Conservation (phyloP, 768 basidiomycete species). For the Crepidotus variabilis region DNA sequence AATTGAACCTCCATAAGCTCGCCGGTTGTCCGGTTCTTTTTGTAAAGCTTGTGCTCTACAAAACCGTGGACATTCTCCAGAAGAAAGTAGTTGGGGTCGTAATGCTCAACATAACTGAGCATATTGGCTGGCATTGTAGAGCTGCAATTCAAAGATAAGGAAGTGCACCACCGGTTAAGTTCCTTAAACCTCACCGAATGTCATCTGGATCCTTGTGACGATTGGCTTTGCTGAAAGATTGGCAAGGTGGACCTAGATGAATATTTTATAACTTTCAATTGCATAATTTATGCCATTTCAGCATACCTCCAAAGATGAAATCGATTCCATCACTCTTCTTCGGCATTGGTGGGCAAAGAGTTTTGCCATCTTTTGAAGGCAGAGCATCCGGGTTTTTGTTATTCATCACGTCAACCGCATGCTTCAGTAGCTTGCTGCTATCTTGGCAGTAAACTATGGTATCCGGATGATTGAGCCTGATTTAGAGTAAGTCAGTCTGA, state of each 20-base stretch:
- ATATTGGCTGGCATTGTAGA: slow-evolving; percentile 65
- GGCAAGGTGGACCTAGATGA: slow-evolving; percentile 80
- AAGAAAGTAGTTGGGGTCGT: slow-evolving; percentile 58
- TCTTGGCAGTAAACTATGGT: slow-evolving; percentile 64
- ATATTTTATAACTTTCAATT: neutral
- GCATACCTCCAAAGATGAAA: slow-evolving; percentile 70
- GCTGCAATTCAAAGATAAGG: slow-evolving; percentile 26
- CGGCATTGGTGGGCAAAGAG: slow-evolving; percentile 45
- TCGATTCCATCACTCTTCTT: slow-evolving; percentile 56
- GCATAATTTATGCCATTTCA: neutral
- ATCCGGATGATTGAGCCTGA: slow-evolving; percentile 59
- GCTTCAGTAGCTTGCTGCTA: slow-evolving; percentile 53
- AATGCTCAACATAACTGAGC: slow-evolving; percentile 67
- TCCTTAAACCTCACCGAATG: slow-evolving; percentile 38
- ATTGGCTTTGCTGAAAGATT: slow-evolving; percentile 66
- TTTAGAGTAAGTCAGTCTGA: neutral
- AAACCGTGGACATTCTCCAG: slow-evolving; percentile 74
- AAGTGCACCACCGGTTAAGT: neutral
- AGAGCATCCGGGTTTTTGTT: slow-evolving; percentile 38
- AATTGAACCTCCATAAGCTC: slow-evolving; percentile 35
- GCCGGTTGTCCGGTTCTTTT: too few species aligned
- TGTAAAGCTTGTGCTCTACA: slow-evolving; percentile 44
- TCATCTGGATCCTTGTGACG: slow-evolving; percentile 57
- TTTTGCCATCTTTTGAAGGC: slow-evolving; percentile 35
- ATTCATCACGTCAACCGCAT: slow-evolving; percentile 47